phyloP scores from a whole-genome alignment of 169 alveolate species.

The Miamiensis avidus region DNA sequence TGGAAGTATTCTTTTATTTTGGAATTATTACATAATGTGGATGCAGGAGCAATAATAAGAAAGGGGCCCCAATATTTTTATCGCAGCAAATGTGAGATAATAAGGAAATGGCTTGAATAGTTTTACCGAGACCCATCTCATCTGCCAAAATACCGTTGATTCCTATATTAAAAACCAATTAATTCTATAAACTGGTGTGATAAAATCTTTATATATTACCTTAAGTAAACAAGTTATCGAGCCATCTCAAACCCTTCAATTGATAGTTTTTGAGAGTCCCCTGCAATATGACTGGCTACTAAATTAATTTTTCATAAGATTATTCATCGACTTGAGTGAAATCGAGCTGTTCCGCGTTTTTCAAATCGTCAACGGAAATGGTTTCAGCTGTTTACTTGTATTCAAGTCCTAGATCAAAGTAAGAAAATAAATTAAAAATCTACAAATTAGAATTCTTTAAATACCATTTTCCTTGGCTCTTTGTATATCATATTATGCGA shows the following conservation, averaged over 20 bases:
- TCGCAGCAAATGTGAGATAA: constrained; percentile 91
- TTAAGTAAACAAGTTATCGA: constrained; percentile 93
- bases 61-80: constrained; percentile 94
- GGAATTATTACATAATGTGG: constrained; percentile 91
- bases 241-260: constrained; percentile 97
- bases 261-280: constrained; percentile 96
- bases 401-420: too few species aligned
- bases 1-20: too few species aligned
- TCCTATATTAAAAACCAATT: neutral
- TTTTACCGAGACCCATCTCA: constrained; percentile 99
- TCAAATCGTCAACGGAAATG: constrained; percentile 52
- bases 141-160: constrained; percentile 98
- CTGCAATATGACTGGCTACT: constrained; percentile 40
- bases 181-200: neutral
- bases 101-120: constrained; percentile 95
- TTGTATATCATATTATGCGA: constrained; percentile 55
- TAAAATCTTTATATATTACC: constrained; percentile 36
- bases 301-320: constrained; percentile 32
- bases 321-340: constrained; percentile 64
- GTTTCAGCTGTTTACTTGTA: constrained; percentile 3
- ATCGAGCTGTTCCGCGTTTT: constrained; percentile 58
- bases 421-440: too few species aligned
- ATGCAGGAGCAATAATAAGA: constrained; percentile 96
- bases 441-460: too few species aligned
- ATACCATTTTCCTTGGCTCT: constrained; percentile 48